Evolutionary conservation across 139 green algal genomes (phyloP).

Genomic region (Coelastrella sp.): DNA sequence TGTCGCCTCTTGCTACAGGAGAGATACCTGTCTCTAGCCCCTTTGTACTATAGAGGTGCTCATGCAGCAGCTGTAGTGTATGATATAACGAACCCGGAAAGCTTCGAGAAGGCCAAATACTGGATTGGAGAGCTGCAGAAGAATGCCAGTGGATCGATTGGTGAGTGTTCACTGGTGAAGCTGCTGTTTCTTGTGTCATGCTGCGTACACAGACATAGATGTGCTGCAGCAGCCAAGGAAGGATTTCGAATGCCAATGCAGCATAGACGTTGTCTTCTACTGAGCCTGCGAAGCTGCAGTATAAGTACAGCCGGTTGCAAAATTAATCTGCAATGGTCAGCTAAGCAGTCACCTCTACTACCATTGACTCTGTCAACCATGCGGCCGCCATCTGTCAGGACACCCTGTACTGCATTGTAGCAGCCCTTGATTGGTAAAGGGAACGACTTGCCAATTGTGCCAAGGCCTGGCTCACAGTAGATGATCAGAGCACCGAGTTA

Average conservation of each 20-base stretch:
- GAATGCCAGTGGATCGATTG: conserved; percentile 67
- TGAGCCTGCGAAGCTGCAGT: too few relatives aligned
- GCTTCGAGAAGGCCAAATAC: conserved; percentile 92
- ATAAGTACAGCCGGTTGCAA: too few relatives aligned
- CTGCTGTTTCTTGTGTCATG: background rate
- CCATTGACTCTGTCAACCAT: background rate
- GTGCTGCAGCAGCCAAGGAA: too few relatives aligned
- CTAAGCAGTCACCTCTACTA: too few relatives aligned
- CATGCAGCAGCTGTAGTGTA: conserved; percentile 74
- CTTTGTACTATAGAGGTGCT: conserved; percentile 93
- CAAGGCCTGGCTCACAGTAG: conserved; percentile 52
- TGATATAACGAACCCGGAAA: conserved; percentile 67
- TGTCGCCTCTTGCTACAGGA: conserved; percentile 68
- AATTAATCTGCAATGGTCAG: too few relatives aligned
- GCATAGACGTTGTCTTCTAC: too few relatives aligned
- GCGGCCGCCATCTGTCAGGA: conserved; percentile 40
- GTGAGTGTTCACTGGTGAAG: background rate
- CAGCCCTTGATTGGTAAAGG: conserved; percentile 36
- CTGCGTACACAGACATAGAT: background rate
- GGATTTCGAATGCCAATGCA: too few relatives aligned
- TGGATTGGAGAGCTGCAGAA: conserved; percentile 90
- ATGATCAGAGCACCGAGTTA: background rate
- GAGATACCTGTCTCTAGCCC: conserved; percentile 95
- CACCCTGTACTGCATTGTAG: conserved; percentile 14
- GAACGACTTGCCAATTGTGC: conserved; percentile 14